Base-by-base conservation (phyloP, 2,329 filamentous ascomycete genomes). In the Xylaria sp. region DNA sequence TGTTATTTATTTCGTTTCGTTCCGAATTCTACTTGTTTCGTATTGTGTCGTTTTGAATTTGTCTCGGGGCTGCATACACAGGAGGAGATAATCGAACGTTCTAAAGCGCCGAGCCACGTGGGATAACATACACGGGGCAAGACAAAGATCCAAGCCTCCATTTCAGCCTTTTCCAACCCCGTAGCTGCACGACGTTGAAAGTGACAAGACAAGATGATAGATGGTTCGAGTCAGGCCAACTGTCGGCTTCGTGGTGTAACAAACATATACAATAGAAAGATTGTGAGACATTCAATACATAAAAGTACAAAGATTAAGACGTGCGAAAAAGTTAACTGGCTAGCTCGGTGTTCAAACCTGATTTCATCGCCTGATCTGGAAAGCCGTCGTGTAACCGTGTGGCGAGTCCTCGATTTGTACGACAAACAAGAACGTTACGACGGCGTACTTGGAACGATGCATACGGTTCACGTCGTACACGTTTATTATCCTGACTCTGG, bases 301-400 rank as follows among this genome's bases (percentile, higher is more conserved):
- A 40, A n/a, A n/a, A 40, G 17, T 31, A 23, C 40, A 43, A 9
- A 38, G 11, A n/a, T n/a, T 28, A 38, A 37, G 31, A 38, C 38
- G 38, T 37, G 47, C 12, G 31, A 4, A 31, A 31, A 4, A 31
- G 28, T n/a, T n/a, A n/a, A 31, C 4, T 31, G 4, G 4, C 28
- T 31, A 4, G 28, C 5, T 5, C 28, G 28, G 5, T 5, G 9
- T 9, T 31, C 28, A 31, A 31, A 31, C 28, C 28, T 46, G 23
- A 7, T 45, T 28, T 25, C n/a, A 28, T 60, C 28, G 57, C 57
- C 57, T 60, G 50, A 60, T 60, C 15, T n/a, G 15, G 9, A 38
- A 37, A 21, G 35, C n/a, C 21, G 1, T 42, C 9, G 57, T 59
- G 57, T 47, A 47, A 53, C 57, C 21, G n/a, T n/a, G n/a, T 15